Evolutionary conservation across 352 stramenopile species (phyloP), one percentile per base, ranked within the genome.

Genomic region (Pythium grandisporangium): DNA sequence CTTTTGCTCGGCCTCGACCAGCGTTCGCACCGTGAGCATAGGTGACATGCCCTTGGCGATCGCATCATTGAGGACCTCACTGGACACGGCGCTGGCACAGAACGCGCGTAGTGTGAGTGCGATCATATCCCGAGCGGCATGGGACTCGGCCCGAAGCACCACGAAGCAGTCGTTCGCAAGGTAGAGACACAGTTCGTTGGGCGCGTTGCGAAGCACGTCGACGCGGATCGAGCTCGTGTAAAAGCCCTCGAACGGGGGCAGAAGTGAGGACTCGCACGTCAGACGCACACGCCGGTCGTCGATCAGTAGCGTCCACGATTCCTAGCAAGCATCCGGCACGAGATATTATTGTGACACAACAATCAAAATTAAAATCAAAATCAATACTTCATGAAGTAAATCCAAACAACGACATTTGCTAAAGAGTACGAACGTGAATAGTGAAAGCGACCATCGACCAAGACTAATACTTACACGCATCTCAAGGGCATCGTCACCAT

Each of bases 271-370:
- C 38, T 92, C 78, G 47, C 78, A 92, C 34, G 75, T 83, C 25
- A 92, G 53, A 4, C 78, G 61, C 29, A 92, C 67, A 17, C 75
- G 64, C 3, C 72, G 66, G 58, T 89, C 75, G 39, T 92, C 78
- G 20, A 89, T 81, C 19, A 92, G 45, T 16, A 92, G 54, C 36
- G 75, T 88, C 78, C 78, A 92, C 51, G 69, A 83, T 54, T 92
- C 78, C 70, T 91, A 38, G 16, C 33, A 16, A 5, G n/a, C n/a
- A n/a, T n/a, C n/a, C n/a, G n/a, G n/a, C n/a, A n/a, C n/a, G n/a
- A n/a, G 30, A 16, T 23, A 29, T 23, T 22, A 1, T 13, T 39
- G 11, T 21, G 51, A 41, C n/a, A 46, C 22, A 45, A 39, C 22
- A 40, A 29, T 13, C 30, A 40, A 10, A 27, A n/a, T n/a, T n/a